Percentiles rank a stretch among this genome's conserved stretches.
phyloP scores from a whole-genome alignment of 257 asterid genomes.

The Jaltomata sinuosa region DNA sequence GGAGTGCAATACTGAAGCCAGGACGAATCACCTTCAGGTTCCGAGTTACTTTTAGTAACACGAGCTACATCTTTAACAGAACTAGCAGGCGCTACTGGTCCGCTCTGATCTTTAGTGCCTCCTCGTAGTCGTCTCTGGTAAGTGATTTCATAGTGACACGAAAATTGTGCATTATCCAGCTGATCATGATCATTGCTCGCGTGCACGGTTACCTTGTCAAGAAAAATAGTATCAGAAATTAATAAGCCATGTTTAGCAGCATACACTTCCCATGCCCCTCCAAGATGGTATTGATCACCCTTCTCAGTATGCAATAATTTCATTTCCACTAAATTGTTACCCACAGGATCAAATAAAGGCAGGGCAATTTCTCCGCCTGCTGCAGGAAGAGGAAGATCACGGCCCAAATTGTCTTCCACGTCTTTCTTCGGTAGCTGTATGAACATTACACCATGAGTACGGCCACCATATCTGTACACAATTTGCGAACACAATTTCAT shows the following conservation, averaged over 20 bases:
- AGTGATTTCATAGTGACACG: neutral
- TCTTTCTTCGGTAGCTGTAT: neutral
- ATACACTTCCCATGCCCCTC: neutral
- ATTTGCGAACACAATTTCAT: neutral
- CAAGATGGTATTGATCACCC: neutral
- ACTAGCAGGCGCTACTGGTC: neutral
- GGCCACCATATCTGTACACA: constrained; percentile 1
- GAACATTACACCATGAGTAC: neutral
- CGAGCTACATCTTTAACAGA: neutral
- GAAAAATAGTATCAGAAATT: neutral
- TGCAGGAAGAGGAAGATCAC: neutral
- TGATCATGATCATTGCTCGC: neutral
- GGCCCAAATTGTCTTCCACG: neutral
- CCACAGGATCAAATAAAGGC: neutral
- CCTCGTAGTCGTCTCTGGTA: neutral
- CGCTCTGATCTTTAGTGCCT: neutral
- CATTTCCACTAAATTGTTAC: neutral
- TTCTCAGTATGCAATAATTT: neutral
- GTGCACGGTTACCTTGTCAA: neutral
- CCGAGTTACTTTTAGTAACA: neutral
- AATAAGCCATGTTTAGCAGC: neutral
- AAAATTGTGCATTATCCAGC: neutral
- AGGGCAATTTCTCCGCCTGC: neutral
- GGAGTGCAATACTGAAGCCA: neutral
- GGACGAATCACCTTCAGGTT: neutral